Percentiles rank a stretch among this genome's conserved stretches.
Conservation (phyloP, 148 eudicot genomes). For the Rhododendron henanense region DNA sequence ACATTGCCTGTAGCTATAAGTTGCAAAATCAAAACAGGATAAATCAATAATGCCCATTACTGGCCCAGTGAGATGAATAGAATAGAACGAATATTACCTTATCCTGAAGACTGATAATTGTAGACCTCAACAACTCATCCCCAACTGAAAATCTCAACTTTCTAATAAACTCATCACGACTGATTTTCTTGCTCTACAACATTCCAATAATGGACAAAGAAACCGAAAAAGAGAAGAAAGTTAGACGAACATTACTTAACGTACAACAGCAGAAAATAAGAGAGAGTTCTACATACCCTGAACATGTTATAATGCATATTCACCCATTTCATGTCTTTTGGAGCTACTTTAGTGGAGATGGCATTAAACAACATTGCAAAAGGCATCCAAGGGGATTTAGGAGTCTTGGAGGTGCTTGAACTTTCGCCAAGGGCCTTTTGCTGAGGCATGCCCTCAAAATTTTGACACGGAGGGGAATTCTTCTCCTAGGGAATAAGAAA, state of each 20-base stretch:
- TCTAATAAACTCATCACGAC: slow-evolving; percentile 35
- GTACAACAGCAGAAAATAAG: background rate
- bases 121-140: slow-evolving; percentile 34
- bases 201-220: background rate
- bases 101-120: slow-evolving; percentile 35
- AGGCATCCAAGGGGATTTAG: slow-evolving; percentile 38
- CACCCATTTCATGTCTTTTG: slow-evolving; percentile 21
- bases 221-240: background rate
- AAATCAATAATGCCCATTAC: background rate
- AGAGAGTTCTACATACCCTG: slow-evolving; percentile 16
- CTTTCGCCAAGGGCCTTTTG: slow-evolving; percentile 13
- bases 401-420: slow-evolving; percentile 22
- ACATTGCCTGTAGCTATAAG: background rate
- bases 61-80: background rate
- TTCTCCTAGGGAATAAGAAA: slow-evolving; percentile 9
- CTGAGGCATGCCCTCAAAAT: slow-evolving; percentile 1
- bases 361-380: slow-evolving; percentile 30
- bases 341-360: slow-evolving; percentile 21
- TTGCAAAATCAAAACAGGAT: background rate
- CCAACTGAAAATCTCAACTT: slow-evolving; percentile 43
- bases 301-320: slow-evolving; percentile 20
- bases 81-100: slow-evolving; percentile 22
- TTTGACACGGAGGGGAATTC: background rate
- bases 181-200: slow-evolving; percentile 36
- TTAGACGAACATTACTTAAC: background rate